Evolutionary conservation across 345 rosid genomes (phyloP).

Genomic region (Excoecaria agallocha): DNA sequence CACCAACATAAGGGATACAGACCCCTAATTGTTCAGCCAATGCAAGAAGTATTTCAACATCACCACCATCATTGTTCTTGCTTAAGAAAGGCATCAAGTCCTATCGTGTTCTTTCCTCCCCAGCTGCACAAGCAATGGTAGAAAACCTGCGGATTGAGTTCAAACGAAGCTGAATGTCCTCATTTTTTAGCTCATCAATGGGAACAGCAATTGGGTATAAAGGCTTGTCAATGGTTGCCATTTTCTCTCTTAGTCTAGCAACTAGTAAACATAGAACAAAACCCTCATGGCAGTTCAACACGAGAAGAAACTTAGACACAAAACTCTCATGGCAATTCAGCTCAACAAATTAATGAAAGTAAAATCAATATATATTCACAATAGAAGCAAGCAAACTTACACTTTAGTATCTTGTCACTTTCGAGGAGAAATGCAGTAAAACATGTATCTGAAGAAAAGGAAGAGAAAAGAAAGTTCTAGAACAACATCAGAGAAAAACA

Average conservation of each 20-base stretch:
- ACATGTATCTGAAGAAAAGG: not conserved
- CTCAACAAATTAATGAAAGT: not conserved
- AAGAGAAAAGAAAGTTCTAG: not conserved
- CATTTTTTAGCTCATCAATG: constrained; percentile 90
- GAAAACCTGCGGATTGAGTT: constrained; percentile 86
- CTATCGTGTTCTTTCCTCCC: constrained; percentile 89
- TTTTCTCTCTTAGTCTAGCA: constrained; percentile 15
- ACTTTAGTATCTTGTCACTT: not conserved
- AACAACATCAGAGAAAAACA: too few species aligned
- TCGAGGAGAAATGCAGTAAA: not conserved
- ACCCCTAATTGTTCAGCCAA: constrained; percentile 91
- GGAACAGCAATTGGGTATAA: constrained; percentile 84
- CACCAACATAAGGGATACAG: constrained; percentile 88
- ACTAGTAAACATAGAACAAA: not conserved
- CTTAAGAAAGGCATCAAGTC: constrained; percentile 85
- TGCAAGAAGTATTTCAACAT: constrained; percentile 94
- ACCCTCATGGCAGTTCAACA: not conserved
- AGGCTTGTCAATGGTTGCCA: constrained; percentile 85
- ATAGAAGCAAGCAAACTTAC: not conserved
- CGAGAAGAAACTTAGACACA: too few species aligned
- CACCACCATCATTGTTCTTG: constrained; percentile 82
- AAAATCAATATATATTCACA: not conserved
- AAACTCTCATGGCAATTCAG: too few species aligned
- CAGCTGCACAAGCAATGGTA: constrained; percentile 92
- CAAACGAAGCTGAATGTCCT: constrained; percentile 89